Conservation (phyloP, 2,329 filamentous ascomycete species). For the Boeremia exigua region DNA sequence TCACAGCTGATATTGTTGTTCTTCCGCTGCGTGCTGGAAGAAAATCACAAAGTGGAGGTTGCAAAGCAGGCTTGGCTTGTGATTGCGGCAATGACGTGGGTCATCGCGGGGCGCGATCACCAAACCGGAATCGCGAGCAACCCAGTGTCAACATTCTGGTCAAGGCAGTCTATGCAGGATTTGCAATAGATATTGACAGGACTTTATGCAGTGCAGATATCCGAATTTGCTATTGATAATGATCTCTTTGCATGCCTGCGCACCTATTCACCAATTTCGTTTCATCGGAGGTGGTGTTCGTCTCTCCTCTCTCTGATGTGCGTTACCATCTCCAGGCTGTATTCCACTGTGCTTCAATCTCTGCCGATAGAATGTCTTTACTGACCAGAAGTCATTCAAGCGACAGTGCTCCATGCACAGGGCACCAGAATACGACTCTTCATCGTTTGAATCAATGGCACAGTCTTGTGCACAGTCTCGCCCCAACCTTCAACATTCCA, state of each 20-base stretch:
- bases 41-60: constrained; percentile 15
- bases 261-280: not conserved
- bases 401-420: constrained; percentile 95
- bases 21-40: constrained; percentile 16
- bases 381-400: constrained; percentile 55
- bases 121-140: constrained; percentile 6
- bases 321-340: not conserved
- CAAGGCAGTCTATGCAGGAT: not conserved
- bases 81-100: constrained; percentile 42
- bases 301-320: not conserved
- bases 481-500: constrained; percentile 96
- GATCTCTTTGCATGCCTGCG: not conserved
- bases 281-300: not conserved
- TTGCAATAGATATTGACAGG: not conserved
- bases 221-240: not conserved
- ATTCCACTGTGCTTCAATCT: not conserved
- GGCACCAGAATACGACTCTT: constrained; percentile 91
- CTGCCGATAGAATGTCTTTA: not conserved
- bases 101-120: constrained; percentile 14
- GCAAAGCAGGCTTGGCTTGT: constrained; percentile 32
- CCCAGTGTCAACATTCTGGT: constrained; percentile 1
- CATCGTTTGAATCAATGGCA: constrained; percentile 96
- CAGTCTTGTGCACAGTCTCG: constrained; percentile 97
- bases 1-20: constrained; percentile 13
- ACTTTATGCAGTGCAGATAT: not conserved